Evolutionary conservation across 441 rosid genomes (phyloP).

Genomic region (Codiaeum variegatum): DNA sequence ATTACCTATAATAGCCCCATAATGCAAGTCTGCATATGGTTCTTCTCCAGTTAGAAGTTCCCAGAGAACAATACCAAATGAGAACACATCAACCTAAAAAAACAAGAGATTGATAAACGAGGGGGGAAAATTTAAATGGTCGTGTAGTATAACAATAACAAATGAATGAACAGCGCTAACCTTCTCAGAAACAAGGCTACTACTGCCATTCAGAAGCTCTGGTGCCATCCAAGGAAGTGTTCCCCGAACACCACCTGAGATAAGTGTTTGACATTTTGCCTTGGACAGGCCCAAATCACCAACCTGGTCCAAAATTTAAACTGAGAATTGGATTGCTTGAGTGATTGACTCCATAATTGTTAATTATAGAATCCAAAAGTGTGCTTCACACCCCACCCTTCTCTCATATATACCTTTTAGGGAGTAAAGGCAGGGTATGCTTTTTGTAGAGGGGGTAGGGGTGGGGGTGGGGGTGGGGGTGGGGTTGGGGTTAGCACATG

Average conservation of each 20-base stretch:
- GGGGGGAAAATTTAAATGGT: not conserved
- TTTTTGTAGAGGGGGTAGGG: not conserved
- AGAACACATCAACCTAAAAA: slow-evolving; percentile 64
- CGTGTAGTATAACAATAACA: not conserved
- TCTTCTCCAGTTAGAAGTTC: slow-evolving; percentile 69
- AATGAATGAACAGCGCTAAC: slow-evolving; percentile 22
- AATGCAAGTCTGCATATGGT: slow-evolving; percentile 67
- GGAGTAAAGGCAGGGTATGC: not conserved
- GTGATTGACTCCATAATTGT: not conserved
- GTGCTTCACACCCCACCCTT: not conserved
- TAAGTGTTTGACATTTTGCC: slow-evolving; percentile 64
- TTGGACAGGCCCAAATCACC: slow-evolving; percentile 74
- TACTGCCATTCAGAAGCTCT: slow-evolving; percentile 61
- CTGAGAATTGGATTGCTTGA: slow-evolving; percentile 5
- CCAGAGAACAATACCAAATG: slow-evolving; percentile 68
- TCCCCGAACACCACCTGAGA: slow-evolving; percentile 73
- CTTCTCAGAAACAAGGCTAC: slow-evolving; percentile 67
- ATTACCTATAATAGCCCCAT: slow-evolving; percentile 61
- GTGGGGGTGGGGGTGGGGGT: not conserved
- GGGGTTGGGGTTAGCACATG: not conserved
- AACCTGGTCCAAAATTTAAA: slow-evolving; percentile 35
- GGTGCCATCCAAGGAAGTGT: slow-evolving; percentile 82
- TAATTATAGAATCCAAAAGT: not conserved
- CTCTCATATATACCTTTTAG: not conserved
- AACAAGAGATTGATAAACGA: not conserved